phyloP scores from a whole-genome alignment of 805 yeast species.

The Yamadazyma sp. region DNA sequence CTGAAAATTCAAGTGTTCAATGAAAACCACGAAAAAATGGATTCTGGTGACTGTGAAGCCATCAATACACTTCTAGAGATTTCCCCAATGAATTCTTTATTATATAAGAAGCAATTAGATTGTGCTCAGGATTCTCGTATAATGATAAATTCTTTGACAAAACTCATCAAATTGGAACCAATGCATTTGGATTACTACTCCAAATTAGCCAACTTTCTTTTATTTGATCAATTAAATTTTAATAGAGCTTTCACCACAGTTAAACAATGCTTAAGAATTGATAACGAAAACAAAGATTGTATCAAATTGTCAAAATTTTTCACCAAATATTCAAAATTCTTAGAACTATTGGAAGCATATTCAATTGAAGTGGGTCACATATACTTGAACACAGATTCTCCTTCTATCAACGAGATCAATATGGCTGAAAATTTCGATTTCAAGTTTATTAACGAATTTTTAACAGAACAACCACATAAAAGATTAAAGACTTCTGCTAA shows the following conservation, averaged over 20 bases:
- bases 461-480: conserved; percentile 17
- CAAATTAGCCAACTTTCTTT: conserved; percentile 26
- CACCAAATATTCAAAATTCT: conserved; percentile 42
- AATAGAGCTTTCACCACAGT: conserved; percentile 50
- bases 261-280: conserved; percentile 69
- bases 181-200: conserved; percentile 24
- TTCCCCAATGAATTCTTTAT: conserved; percentile 40
- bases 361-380: conserved; percentile 34
- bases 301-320: conserved; percentile 52
- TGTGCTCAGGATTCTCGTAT: conserved; percentile 16
- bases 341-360: conserved; percentile 40
- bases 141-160: conserved; percentile 24
- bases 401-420: conserved; percentile 23
- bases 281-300: conserved; percentile 69
- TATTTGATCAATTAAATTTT: conserved; percentile 52
- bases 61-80: conserved; percentile 23
- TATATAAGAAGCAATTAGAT: conserved; percentile 20
- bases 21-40: conserved; percentile 6
- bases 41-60: too few relatives aligned
- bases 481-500: conserved; percentile 31
- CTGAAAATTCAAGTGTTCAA: conserved; percentile 16
- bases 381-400: conserved; percentile 11
- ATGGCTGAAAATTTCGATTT: conserved; percentile 22
- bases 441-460: conserved; percentile 18
- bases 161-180: conserved; percentile 27